Percentiles rank a stretch among this genome's conserved stretches.
Evolutionary conservation across 2,329 filamentous ascomycete species (phyloP).

Genomic region (Penicillium griseofulvum): DNA sequence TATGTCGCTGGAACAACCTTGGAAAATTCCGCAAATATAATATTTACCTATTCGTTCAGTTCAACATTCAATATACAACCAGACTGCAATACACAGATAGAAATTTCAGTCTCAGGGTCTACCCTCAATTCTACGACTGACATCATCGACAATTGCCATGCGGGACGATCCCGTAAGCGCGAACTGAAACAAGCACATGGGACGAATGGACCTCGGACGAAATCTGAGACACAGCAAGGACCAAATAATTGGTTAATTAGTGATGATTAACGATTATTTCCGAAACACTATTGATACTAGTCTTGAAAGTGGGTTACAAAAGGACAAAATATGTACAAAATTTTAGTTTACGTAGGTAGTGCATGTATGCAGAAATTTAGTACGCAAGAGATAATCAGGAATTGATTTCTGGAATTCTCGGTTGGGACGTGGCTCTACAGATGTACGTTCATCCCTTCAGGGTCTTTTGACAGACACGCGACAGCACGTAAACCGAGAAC

Average conservation of each 20-base stretch:
- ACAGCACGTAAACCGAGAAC: neutral
- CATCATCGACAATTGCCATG: neutral
- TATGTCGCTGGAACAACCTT: neutral
- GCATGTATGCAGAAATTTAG: no score
- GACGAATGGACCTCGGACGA: neutral
- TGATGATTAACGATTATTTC: neutral
- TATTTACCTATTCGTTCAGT: neutral
- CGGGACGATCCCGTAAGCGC: neutral
- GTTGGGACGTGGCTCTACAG: neutral
- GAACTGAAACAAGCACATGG: constrained; percentile 2
- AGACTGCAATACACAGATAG: neutral
- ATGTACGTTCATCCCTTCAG: neutral
- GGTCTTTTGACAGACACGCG: constrained; percentile 2
- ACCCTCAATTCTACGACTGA: neutral
- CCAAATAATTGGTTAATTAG: neutral
- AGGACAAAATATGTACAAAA: neutral
- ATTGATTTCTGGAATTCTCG: constrained; percentile 1
- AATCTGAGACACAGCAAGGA: constrained; percentile 3
- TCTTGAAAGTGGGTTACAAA: neutral
- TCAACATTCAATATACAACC: neutral
- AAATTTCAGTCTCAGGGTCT: neutral
- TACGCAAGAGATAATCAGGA: neutral
- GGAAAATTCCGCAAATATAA: neutral
- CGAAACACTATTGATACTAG: neutral
- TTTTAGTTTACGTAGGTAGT: neutral